Percentiles rank a stretch among this genome's conserved stretches.
phyloP scores from a whole-genome alignment of 2,329 filamentous ascomycete genomes.

The Cladosporium oxysporum region DNA sequence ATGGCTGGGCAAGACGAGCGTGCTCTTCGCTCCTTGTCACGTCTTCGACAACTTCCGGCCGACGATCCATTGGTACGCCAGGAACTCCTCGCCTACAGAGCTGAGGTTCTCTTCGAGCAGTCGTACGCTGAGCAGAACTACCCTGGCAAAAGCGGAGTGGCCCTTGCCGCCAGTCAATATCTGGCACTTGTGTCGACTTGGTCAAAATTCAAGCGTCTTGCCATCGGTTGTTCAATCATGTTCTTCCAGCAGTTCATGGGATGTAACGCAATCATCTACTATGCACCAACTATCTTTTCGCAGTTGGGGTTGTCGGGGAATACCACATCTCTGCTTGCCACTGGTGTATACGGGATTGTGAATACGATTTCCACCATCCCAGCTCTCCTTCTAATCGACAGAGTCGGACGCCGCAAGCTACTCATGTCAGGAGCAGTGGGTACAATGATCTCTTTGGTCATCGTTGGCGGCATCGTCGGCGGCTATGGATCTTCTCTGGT shows the following conservation, averaged over 20 bases:
- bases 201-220: slow-evolving; percentile 12
- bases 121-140: slow-evolving; percentile 8
- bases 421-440: slow-evolving; percentile 70
- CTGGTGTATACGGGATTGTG: slow-evolving; percentile 72
- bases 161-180: slow-evolving; percentile 3
- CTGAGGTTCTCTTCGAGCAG: slow-evolving; percentile 14
- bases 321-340: slow-evolving; percentile 50
- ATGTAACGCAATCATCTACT: slow-evolving; percentile 79
- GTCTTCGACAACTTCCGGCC: slow-evolving; percentile 3
- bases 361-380: slow-evolving; percentile 76
- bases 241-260: slow-evolving; percentile 43
- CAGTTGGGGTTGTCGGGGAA: slow-evolving; percentile 46
- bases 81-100: slow-evolving; percentile 10
- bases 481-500: slow-evolving; percentile 47
- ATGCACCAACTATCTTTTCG: slow-evolving; percentile 51
- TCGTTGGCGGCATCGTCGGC: slow-evolving; percentile 54
- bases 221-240: slow-evolving; percentile 29
- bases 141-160: slow-evolving; percentile 4
- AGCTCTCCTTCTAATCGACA: slow-evolving; percentile 76
- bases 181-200: slow-evolving; percentile 4
- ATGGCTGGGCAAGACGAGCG: slow-evolving; percentile 5
- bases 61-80: not conserved
- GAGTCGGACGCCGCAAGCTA: slow-evolving; percentile 73
- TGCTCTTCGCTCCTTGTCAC: not conserved
- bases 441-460: slow-evolving; percentile 42